Percentiles rank a stretch among this genome's conserved stretches.
Evolutionary conservation across 2,329 filamentous ascomycete species (phyloP).

Genomic region (Bisporella sp.): DNA sequence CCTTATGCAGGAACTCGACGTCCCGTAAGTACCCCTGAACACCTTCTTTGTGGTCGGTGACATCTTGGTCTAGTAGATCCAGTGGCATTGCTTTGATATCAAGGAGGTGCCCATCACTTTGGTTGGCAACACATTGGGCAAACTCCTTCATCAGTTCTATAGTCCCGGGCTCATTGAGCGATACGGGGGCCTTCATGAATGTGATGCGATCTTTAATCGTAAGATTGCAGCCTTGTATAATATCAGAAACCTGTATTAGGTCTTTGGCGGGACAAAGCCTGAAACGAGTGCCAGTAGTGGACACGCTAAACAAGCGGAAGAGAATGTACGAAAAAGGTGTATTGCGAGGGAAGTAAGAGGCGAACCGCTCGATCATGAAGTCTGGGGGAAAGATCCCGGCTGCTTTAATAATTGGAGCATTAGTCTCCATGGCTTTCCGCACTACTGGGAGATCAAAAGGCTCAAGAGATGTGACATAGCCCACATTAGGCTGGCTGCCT

Average conservation of each 20-base stretch:
- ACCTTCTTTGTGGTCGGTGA: conserved; percentile 31
- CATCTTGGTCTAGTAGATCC: conserved; percentile 59
- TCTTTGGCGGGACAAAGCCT: conserved; percentile 61
- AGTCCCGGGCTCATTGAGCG: conserved; percentile 43
- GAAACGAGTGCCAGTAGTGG: conserved; percentile 55
- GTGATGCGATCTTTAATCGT: conserved; percentile 67
- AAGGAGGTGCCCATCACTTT: conserved; percentile 68
- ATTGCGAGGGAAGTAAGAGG: conserved; percentile 70
- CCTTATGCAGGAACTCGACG: conserved; percentile 75
- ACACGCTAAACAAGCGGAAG: conserved; percentile 63
- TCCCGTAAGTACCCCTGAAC: conserved; percentile 45
- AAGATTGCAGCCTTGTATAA: conserved; percentile 66
- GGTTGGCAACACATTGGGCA: conserved; percentile 62
- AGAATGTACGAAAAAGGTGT: conserved; percentile 83
- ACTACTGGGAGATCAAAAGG: conserved; percentile 59
- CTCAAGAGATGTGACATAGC: conserved; percentile 75
- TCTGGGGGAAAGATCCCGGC: conserved; percentile 72
- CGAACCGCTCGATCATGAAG: conserved; percentile 65
- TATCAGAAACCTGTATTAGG: conserved; percentile 58
- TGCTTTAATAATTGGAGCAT: conserved; percentile 58
- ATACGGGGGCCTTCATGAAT: conserved; percentile 65
- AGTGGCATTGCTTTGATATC: conserved; percentile 66
- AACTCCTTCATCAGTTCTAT: conserved; percentile 51
- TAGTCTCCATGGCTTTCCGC: conserved; percentile 50
- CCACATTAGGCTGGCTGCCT: conserved; percentile 34